A percentile compares a stretch with the other conserved stretches of the same genome.
These are phyloP conservation scores for Flaveria brownii DNA, from an alignment of 129 eudicot genomes.

Conservation along the genomic window DNA sequence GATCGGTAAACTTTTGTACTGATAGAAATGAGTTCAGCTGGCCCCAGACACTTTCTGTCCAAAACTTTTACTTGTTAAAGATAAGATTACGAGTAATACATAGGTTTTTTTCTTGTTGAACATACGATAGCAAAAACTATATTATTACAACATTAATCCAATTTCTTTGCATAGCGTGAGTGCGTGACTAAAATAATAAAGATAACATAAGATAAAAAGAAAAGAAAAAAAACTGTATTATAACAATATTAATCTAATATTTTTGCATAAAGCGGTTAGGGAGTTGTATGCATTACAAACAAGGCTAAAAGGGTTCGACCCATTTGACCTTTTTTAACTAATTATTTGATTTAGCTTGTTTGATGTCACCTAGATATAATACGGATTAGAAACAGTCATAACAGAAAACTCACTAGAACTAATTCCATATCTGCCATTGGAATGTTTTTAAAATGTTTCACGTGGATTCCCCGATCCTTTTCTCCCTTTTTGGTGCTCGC, in stretches of 20 bases:
- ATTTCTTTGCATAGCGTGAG: neutral
- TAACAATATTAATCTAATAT: too few species aligned
- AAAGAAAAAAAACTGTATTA: too few species aligned
- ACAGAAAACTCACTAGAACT: constrained; percentile 65
- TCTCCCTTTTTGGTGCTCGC: constrained; percentile 53
- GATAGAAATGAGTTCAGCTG: neutral
- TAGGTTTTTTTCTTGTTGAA: neutral
- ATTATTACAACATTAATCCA: neutral
- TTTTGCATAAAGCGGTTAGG: too few species aligned
- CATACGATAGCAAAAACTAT: neutral
- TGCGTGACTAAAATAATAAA: too few species aligned
- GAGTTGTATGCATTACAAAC: neutral
- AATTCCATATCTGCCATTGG: constrained; percentile 99
- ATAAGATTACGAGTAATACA: neutral
- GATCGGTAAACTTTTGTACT: neutral
- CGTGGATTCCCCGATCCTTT: constrained; percentile 75
- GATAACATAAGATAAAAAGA: too few species aligned
- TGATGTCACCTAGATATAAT: neutral
- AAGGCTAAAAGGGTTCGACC: neutral
- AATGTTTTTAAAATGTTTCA: constrained; percentile 92
- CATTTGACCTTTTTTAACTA: too few species aligned
- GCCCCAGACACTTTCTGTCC: neutral
- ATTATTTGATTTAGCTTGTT: neutral
- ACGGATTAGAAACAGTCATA: neutral
- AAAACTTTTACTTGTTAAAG: neutral